Conservation (phyloP, 495 filamentous ascomycete species). For the Tuber melanosporum region DNA sequence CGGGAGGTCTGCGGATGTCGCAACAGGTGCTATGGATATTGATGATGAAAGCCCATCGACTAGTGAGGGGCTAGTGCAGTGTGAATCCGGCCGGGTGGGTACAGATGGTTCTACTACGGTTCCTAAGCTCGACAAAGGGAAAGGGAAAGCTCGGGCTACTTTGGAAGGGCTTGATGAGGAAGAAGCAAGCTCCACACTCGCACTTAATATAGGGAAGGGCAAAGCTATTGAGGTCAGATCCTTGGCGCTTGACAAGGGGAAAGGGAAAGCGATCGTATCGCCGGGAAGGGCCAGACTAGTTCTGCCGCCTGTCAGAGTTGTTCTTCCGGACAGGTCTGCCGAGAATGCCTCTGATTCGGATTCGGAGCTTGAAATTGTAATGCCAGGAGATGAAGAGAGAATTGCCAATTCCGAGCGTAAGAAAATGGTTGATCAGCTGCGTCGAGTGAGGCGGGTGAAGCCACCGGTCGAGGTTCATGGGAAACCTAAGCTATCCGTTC, state of each 20-base stretch:
- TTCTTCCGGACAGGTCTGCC: constrained; percentile 16
- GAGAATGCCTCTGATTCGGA: constrained; percentile 53
- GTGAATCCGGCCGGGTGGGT: constrained; percentile 22
- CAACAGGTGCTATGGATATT: constrained; percentile 26
- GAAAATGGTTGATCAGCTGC: constrained; percentile 41
- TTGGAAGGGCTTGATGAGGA: not conserved
- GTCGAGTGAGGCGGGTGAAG: constrained; percentile 16
- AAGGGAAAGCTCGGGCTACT: constrained; percentile 46
- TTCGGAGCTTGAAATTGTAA: constrained; percentile 60
- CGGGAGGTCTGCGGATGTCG: constrained; percentile 50
- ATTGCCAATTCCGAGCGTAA: constrained; percentile 43
- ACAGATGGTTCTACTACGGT: constrained; percentile 28
- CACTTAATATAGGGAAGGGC: constrained; percentile 53
- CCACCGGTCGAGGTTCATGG: constrained; percentile 14
- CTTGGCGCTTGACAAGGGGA: constrained; percentile 33
- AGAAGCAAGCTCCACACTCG: constrained; percentile 35
- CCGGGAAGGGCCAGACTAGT: constrained; percentile 29
- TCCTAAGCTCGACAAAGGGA: constrained; percentile 50
- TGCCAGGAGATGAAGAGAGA: constrained; percentile 35
- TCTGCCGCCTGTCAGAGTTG: constrained; percentile 28
- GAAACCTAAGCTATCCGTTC: constrained; percentile 51
- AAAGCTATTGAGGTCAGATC: constrained; percentile 42
- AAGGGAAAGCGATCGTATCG: constrained; percentile 40
- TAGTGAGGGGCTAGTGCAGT: constrained; percentile 12
- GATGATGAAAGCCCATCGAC: constrained; percentile 28